Evolutionary conservation across 257 asterid genomes (phyloP).

Genomic region (Leonotis leonurus): DNA sequence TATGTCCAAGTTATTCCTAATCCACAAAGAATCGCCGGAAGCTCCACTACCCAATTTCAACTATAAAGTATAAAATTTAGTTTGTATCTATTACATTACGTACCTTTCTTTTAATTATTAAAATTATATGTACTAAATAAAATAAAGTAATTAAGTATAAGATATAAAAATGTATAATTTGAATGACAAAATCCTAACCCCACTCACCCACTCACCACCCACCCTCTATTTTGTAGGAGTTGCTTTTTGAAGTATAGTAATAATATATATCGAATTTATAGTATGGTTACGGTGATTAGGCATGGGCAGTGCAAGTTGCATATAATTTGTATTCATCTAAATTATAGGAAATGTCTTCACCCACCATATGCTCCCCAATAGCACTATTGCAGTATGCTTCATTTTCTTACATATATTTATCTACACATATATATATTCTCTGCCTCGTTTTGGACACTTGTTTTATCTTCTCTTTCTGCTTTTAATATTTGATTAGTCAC

Average conservation of each 20-base stretch:
- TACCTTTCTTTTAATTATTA: too few relatives aligned
- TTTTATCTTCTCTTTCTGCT: constrained; percentile 1
- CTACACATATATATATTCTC: not conserved
- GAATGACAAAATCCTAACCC: not conserved
- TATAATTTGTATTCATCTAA: not conserved
- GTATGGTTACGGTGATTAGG: constrained; percentile 18
- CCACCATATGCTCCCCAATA: constrained; percentile 26
- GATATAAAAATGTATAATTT: not conserved
- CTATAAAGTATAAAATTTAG: not conserved
- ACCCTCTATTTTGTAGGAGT: constrained; percentile 15
- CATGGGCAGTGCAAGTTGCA: constrained; percentile 34
- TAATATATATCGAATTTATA: not conserved
- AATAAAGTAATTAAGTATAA: not conserved
- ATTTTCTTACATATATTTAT: not conserved
- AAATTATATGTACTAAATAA: not conserved
- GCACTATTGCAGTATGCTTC: not conserved
- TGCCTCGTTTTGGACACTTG: constrained; percentile 17
- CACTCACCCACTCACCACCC: not conserved
- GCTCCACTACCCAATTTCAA: not conserved
- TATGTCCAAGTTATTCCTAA: constrained; percentile 1
- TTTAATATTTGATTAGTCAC: constrained; percentile 32
- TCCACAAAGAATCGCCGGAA: not conserved
- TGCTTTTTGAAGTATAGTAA: constrained; percentile 11
- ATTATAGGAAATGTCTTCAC: not conserved
- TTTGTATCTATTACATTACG: too few relatives aligned